phyloP scores from a whole-genome alignment of 306 rosid genomes.

The Astragalus glycyphyllos region DNA sequence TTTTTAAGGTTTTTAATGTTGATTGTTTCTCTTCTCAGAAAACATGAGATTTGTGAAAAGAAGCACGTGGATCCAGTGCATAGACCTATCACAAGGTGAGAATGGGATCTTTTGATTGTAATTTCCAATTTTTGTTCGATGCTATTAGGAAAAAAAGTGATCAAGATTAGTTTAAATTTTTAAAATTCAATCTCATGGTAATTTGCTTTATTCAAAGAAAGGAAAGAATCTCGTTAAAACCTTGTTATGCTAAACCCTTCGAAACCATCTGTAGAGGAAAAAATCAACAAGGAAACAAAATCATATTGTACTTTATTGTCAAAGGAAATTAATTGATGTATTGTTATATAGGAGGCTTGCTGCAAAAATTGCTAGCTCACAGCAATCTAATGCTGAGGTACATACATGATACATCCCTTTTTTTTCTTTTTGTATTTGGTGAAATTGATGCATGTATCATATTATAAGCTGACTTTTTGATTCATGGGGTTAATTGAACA shows the following conservation, averaged over 20 bases:
- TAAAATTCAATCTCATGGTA: slow-evolving; percentile 12
- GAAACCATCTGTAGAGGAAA: too few species aligned
- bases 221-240: too few species aligned
- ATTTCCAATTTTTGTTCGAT: not conserved
- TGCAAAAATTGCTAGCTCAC: slow-evolving; percentile 73
- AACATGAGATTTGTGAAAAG: slow-evolving; percentile 64
- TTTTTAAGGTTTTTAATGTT: slow-evolving; percentile 26
- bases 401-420: not conserved
- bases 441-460: slow-evolving; percentile 13
- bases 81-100: slow-evolving; percentile 88
- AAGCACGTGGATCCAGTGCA: slow-evolving; percentile 87
- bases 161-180: slow-evolving; percentile 31
- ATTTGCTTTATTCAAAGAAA: not conserved
- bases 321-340: slow-evolving; percentile 9
- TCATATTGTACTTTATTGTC: not conserved
- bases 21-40: slow-evolving; percentile 46
- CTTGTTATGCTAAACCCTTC: too few species aligned
- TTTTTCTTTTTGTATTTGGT: slow-evolving; percentile 29
- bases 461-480: slow-evolving; percentile 16
- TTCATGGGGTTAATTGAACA: slow-evolving; percentile 45
- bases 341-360: slow-evolving; percentile 67
- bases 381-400: slow-evolving; percentile 64
- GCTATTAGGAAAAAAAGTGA: slow-evolving; percentile 1
- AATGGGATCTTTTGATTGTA: not conserved
- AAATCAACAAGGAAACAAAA: too few species aligned